Evolutionary conservation across 2,329 filamentous ascomycete species (phyloP), one percentile per base, ranked within the genome.

Genomic region (Pleoardoris graminearum): DNA sequence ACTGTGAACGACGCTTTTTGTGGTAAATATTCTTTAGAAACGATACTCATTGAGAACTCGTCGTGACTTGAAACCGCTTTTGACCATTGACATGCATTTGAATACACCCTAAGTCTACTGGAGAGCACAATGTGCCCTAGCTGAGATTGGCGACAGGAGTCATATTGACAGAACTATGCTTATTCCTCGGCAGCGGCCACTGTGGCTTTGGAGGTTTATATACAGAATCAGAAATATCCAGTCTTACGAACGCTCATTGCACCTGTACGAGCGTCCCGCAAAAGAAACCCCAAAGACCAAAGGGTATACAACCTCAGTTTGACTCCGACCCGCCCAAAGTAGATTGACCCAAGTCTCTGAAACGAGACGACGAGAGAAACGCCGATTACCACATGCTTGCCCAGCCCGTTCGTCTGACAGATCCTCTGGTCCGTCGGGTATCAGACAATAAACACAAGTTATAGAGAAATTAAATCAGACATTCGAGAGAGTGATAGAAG

Each of bases 231-330:
- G 37, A 41, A 50, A 57, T 50, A 57, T 46, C 55, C 57, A 62
- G 43, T 57, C 45, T 60, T 57, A 27, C 48, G 33, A 48, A 43
- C 48, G 53, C 55, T 46, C 33, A 38, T 55, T 53, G 43, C 45
- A 42, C 38, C 17, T 21, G 23, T 33, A 48, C 50, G 46, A 59
- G 43, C 46, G 36, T 50, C 53, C 48, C 54, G 58, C 53, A 52
- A 59, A 57, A 49, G 43, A 53, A 44, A n/a, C 17, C 57, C 39
- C 63, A 52, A 27, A 66, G 62, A 58, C 53, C 59, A 54, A 63
- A 62, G 68, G 70, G 69, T 72, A 71, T 72, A 71, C 65, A 71
- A 66, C 58, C 58, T 58, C 50, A 42, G 57, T 51, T 51, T 62
- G 58, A 59, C 59, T 33, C 57, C 53, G 55, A 43, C 49, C 63